Evolutionary conservation across 768 basidiomycete genomes (phyloP), one percentile per base, ranked within the genome.

Genomic region (Tricholoma matsutake): DNA sequence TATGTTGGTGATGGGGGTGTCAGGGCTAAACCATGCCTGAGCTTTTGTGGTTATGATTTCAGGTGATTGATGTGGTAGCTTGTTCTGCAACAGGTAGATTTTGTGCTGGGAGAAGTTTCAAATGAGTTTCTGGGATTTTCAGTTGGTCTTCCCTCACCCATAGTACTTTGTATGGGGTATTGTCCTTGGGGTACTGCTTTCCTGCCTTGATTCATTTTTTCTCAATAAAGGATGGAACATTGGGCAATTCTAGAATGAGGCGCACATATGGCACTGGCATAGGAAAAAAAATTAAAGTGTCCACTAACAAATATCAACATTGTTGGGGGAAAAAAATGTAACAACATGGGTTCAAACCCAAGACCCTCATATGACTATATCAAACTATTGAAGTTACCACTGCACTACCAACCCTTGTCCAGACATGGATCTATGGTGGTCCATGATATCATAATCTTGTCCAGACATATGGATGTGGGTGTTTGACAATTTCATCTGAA

Each of bases 1-100:
- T 45, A 16, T 54, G 60, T 52, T 25, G 13, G 20, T 61, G 45
- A 25, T 56, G 20, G 32, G 54, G 47, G 34, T 51, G 51, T 56
- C 60, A 61, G 18, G 43, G 43, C 20, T 20, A 45, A 45, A 45
- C 43, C 43, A 45, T 45, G 43, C 43, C 20, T 20, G 7, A 45
- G 43, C 39, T 29, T 25, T 25, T 16, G 20, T 54, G 29, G n/a
- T 32, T 45, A 32, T 47, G 58, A 25, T 8, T 39, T 35, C 8
- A 22, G 18, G 25, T 20, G 39, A 41, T 41, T 41, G 39, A 16
- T n/a, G 16, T 41, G 39, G 39, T 41, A 41, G 39, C 16, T 16
- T 6, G 6, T 41, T 41, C 16, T 41, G 16, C 16, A n/a, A 41
- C 39, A 16, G 39, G 39, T 41, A 41, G 39, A 41, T 41, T 41